Percentiles rank a stretch among this genome's conserved stretches.
These are phyloP conservation scores for Lachancea thermotolerans DNA, from an alignment of 805 yeast species.

Conservation along the genomic window DNA sequence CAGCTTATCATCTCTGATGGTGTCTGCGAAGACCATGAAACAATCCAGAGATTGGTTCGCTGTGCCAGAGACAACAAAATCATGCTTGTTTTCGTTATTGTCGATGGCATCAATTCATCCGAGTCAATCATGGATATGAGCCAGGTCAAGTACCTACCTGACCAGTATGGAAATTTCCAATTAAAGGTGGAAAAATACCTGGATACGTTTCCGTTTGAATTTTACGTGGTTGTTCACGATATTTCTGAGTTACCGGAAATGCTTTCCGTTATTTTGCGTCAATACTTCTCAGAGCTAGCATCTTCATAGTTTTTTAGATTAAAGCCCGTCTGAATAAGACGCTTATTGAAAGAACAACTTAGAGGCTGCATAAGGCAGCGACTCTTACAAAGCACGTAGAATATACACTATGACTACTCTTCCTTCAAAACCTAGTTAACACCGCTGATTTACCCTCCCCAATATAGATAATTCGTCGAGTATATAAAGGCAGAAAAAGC, in stretches of 20 bases:
- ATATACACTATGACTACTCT: too few relatives aligned
- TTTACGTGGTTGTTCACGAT: conserved; percentile 87
- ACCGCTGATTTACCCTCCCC: too few relatives aligned
- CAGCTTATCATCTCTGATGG: conserved; percentile 94
- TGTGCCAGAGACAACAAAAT: conserved; percentile 86
- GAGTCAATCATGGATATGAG: conserved; percentile 92
- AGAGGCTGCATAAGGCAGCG: too few relatives aligned
- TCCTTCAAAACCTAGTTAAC: too few relatives aligned
- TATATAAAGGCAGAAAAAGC: too few relatives aligned
- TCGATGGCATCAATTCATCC: conserved; percentile 79
- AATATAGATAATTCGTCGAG: too few relatives aligned
- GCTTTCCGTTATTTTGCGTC: conserved; percentile 82
- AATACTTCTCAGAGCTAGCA: conserved; percentile 76
- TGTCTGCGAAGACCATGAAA: conserved; percentile 90
- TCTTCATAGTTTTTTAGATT: conserved; percentile 15
- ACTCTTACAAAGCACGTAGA: too few relatives aligned
- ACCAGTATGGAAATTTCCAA: conserved; percentile 59
- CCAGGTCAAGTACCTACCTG: conserved; percentile 79
- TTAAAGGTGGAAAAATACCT: conserved; percentile 77
- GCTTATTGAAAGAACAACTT: too few relatives aligned
- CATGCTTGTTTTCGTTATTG: conserved; percentile 90
- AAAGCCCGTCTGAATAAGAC: too few relatives aligned
- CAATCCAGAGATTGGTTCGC: conserved; percentile 76
- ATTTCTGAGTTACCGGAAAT: conserved; percentile 87
- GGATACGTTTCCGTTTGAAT: conserved; percentile 95